These are phyloP conservation scores for Fusarium chaquense DNA, from an alignment of 2,329 filamentous ascomycete species.

Conservation along the genomic window DNA sequence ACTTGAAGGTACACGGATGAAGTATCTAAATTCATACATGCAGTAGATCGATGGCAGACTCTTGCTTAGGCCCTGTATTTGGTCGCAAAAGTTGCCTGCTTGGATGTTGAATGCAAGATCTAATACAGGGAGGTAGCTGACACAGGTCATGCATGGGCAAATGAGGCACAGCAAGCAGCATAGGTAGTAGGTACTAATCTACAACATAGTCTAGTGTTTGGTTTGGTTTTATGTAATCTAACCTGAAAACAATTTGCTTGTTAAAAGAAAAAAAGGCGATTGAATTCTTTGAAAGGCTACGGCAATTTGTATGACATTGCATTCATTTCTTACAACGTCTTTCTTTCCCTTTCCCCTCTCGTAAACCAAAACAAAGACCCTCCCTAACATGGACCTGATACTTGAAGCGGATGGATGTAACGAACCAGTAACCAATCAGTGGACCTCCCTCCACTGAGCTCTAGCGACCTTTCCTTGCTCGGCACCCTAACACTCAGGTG, in stretches of 20 bases:
- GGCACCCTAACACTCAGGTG: not conserved
- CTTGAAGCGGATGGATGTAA: constrained; percentile 29
- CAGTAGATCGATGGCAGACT: not conserved
- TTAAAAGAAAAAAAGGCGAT: not conserved
- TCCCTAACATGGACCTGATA: constrained; percentile 31
- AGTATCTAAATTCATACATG: not conserved
- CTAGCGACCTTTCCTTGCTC: constrained; percentile 9
- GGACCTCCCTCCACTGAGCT: not conserved
- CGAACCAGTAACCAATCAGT: not conserved
- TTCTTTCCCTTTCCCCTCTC: not conserved
- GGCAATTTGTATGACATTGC: not conserved
- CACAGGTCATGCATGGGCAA: not conserved
- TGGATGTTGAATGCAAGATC: not conserved
- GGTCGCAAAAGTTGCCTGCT: not conserved
- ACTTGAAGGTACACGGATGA: constrained; percentile 16
- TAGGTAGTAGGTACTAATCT: not conserved
- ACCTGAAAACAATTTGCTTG: not conserved
- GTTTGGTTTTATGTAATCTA: not conserved
- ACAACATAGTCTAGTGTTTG: not conserved
- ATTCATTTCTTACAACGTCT: not conserved
- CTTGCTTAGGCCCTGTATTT: not conserved
- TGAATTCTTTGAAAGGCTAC: constrained; percentile 5
- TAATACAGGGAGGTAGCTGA: not conserved
- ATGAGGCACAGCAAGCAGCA: constrained; percentile 17
- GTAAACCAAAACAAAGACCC: constrained; percentile 27